Percentiles rank a stretch among this genome's conserved stretches.
These are phyloP conservation scores for Teratosphaeria zuluensis DNA, from an alignment of 2,329 filamentous ascomycete genomes.

Conservation along the genomic window DNA sequence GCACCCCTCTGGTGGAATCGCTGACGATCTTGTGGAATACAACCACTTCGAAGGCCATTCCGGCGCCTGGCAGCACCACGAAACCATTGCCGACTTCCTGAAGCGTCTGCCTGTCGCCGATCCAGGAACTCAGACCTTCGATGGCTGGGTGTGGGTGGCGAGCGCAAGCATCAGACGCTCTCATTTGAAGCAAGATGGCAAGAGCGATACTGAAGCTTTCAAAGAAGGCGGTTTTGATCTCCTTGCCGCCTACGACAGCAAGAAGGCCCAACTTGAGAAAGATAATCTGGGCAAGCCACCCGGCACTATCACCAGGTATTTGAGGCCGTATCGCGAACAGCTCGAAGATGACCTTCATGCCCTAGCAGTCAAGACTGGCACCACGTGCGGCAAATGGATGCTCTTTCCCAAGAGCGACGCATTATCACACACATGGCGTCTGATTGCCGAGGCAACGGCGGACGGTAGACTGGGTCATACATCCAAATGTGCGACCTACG, in stretches of 20 bases:
- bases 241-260: constrained; percentile 38
- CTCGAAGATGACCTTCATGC: constrained; percentile 48
- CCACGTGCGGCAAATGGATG: constrained; percentile 71
- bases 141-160: constrained; percentile 63
- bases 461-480: constrained; percentile 59
- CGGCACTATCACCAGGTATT: constrained; percentile 26
- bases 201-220: constrained; percentile 41
- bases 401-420: constrained; percentile 49
- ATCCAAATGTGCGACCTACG: constrained; percentile 61
- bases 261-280: constrained; percentile 41
- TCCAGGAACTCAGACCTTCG: constrained; percentile 37
- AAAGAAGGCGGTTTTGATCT: constrained; percentile 46
- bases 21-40: constrained; percentile 30
- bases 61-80: constrained; percentile 52
- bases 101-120: constrained; percentile 57
- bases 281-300: constrained; percentile 41
- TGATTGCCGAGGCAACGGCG: constrained; percentile 56
- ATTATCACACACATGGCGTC: constrained; percentile 56
- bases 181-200: constrained; percentile 29
- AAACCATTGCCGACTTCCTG: constrained; percentile 58
- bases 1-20: constrained; percentile 1
- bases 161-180: constrained; percentile 44
- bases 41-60: constrained; percentile 50
- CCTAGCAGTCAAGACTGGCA: constrained; percentile 49
- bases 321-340: constrained; percentile 33